phyloP scores from a whole-genome alignment of 2,329 filamentous ascomycete species.

The Fusarium subtropicale region DNA sequence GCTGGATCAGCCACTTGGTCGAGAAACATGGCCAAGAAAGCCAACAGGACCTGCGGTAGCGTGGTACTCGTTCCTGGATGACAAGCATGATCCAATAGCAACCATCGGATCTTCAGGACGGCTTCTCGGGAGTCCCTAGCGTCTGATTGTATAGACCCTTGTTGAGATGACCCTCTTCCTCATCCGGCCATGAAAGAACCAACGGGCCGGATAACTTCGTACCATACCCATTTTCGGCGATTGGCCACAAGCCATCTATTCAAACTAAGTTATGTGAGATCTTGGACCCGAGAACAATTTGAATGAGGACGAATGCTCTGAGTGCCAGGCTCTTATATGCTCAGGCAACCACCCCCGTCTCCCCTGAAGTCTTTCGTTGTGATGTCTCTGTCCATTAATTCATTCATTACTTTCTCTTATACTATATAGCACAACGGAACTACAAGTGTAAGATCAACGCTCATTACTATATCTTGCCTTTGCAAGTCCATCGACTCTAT shows the following conservation, averaged over 20 bases:
- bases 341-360: neutral
- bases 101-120: neutral
- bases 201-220: conserved; percentile 7
- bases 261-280: neutral
- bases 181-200: conserved; percentile 27
- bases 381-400: neutral
- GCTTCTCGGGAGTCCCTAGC: conserved; percentile 19
- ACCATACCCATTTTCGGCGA: conserved; percentile 25
- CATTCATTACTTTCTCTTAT: neutral
- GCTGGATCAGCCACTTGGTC: neutral
- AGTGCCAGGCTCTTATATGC: conserved; percentile 2
- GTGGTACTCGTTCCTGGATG: conserved; percentile 17
- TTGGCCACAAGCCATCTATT: conserved; percentile 21
- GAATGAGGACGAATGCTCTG: neutral
- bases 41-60: conserved; percentile 1
- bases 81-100: conserved; percentile 10
- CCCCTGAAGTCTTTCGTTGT: neutral
- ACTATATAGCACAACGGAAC: neutral
- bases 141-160: neutral
- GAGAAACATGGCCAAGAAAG: conserved; percentile 1
- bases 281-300: neutral
- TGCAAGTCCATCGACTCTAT: neutral
- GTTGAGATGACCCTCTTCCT: conserved; percentile 12
- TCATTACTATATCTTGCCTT: neutral
- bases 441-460: neutral